Conservation (phyloP, 23 red algal genomes). For the Pyropia yezoensis region DNA sequence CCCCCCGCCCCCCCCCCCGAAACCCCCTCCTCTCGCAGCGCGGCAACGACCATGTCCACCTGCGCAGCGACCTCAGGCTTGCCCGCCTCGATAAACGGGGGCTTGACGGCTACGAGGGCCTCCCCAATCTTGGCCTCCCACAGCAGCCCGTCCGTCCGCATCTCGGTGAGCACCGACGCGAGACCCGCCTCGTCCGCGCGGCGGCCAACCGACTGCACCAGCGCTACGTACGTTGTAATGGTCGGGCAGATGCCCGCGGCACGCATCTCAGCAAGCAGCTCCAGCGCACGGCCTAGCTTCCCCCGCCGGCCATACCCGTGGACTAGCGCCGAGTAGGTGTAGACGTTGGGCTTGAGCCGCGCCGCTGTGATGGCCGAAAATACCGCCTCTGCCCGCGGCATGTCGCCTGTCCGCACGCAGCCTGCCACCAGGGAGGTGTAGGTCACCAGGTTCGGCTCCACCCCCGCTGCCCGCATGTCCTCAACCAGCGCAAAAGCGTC, state of each 20-base stretch:
- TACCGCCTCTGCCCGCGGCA: conserved; percentile 23
- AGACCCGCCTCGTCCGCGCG: not conserved
- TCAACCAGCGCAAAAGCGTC: conserved; percentile 18
- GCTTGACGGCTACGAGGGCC: no score
- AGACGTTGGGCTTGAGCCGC: conserved; percentile 54
- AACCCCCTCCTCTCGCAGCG: no score
- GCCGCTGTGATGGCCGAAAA: conserved; percentile 16
- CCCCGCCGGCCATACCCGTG: conserved; percentile 24
- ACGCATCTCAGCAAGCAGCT: conserved; percentile 30
- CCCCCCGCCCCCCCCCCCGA: no score
- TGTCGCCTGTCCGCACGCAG: conserved; percentile 15
- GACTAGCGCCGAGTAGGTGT: conserved; percentile 59
- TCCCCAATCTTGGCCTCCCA: no score
- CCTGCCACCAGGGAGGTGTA: conserved; percentile 45
- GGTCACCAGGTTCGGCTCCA: conserved; percentile 56
- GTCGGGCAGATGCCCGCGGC: conserved; percentile 23
- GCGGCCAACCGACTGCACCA: conserved; percentile 24
- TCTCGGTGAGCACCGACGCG: no score
- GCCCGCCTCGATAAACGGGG: no score
- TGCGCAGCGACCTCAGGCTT: no score
- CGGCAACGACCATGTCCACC: no score
- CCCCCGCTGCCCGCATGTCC: conserved; percentile 18
- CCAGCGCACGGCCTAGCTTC: conserved; percentile 21
- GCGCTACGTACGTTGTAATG: conserved; percentile 25
- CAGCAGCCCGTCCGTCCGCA: no score